Base-by-base conservation (phyloP, 2,329 filamentous ascomycete genomes). In the Ilyonectria destructans region DNA sequence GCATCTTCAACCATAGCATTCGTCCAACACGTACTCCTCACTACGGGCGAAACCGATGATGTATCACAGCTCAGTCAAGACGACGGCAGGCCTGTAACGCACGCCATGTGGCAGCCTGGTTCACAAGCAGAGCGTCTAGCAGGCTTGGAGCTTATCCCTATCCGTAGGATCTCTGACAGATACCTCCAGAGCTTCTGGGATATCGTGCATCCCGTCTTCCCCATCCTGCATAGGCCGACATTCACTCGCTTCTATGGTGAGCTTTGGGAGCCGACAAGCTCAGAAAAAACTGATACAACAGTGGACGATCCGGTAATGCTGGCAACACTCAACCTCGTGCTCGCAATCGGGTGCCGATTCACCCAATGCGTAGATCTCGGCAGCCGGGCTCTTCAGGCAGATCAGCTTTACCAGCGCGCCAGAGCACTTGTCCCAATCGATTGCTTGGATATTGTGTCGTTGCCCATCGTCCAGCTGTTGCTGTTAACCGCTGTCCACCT, bases 321-420 rank as follows among this genome's bases (percentile, higher is more conserved):
- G 17, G 37, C 56, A 33, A 58, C 23, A 29, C 13, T 48, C 2
- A 58, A 58, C 40, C 23, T 58, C 13, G 56, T 58, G 17, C 23
- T 58, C 26, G 56, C 56, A 58, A 58, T 58, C 23, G 56, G 56
- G 26, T 58, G 40, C 21, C 56, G 40, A 21, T 58, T 58, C 40
- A 58, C 40, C 37, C 23, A 46, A 31, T 33, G 17, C 10, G 40
- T 33, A 19, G 23, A 48, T 33, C 40, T 21, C 15, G 26, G 17
- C 17, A 31, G 56, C 2, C 37, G 40, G 26, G 37, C 26, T 33
- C 13, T 35, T 33, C 37, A 46, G 40, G 56, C 56, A 15, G 56
- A 58, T 15, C 23, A 46, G 56, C 21, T 58, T n/a, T 58, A 58
- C 37, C 26, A 58, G 40, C 56, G 56, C 17, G 37, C 56, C 37